A percentile compares a stretch with the other conserved stretches of the same genome.
These are phyloP conservation scores for Staphylotrichum tortipilum DNA, from an alignment of 495 filamentous ascomycete species.

Conservation along the genomic window DNA sequence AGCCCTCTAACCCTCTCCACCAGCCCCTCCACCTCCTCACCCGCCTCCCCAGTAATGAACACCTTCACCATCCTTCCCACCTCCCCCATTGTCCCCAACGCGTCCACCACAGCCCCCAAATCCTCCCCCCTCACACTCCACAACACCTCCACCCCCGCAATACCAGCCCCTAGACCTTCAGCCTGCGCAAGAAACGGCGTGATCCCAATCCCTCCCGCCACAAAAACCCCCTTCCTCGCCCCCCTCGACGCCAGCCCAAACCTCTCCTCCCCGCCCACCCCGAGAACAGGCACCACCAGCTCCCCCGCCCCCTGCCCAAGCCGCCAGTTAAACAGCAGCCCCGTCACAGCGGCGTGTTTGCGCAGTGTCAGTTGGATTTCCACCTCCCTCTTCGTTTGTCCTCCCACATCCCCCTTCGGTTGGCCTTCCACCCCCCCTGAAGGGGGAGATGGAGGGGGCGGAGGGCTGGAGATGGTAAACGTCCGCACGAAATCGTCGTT, in stretches of 20 bases:
- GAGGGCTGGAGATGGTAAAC: conserved; percentile 62
- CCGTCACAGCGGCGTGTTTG: conserved; percentile 57
- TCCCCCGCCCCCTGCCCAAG: conserved; percentile 25
- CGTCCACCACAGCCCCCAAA: conserved; percentile 52
- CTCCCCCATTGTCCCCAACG: conserved; percentile 42
- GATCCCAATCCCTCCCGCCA: conserved; percentile 74
- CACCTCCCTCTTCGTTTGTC: too few species aligned
- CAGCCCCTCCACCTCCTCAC: conserved; percentile 15
- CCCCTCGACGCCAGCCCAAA: conserved; percentile 22
- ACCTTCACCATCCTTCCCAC: conserved; percentile 46
- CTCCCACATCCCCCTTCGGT: background rate
- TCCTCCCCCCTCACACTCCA: conserved; percentile 60
- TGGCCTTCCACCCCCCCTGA: too few species aligned
- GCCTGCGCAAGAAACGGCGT: conserved; percentile 66
- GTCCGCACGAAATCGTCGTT: conserved; percentile 80
- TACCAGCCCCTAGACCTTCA: conserved; percentile 39
- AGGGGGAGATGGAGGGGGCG: conserved; percentile 14
- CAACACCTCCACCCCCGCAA: conserved; percentile 41
- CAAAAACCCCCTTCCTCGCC: conserved; percentile 37
- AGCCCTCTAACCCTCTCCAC: conserved; percentile 21
- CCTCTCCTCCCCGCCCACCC: conserved; percentile 58
- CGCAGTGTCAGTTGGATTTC: conserved; percentile 66
- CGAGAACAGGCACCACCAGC: conserved; percentile 58
- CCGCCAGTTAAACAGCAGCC: conserved; percentile 52
- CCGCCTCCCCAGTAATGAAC: conserved; percentile 47